These are phyloP conservation scores for Tylopilus vinaceipallidus DNA, from an alignment of 768 basidiomycete species.

Conservation along the genomic window DNA sequence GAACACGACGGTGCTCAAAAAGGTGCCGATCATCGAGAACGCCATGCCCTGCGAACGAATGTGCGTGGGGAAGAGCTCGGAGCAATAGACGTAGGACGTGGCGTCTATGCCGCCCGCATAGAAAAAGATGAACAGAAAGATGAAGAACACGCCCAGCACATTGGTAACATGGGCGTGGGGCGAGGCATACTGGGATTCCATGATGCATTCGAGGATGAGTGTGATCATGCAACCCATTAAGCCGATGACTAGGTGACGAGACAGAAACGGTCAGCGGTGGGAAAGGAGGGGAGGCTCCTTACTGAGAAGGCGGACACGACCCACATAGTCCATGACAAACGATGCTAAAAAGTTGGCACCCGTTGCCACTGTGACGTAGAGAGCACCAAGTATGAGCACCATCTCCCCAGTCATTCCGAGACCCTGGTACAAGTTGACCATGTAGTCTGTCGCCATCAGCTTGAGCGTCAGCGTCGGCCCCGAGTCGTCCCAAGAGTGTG, in stretches of 20 bases:
- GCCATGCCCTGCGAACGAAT: background rate
- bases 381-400: background rate
- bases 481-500: too few species aligned
- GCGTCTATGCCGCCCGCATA: background rate
- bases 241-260: background rate
- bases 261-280: background rate
- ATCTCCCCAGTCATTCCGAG: background rate
- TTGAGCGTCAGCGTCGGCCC: background rate
- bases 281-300: background rate
- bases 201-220: background rate
- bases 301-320: background rate
- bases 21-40: slow-evolving; percentile 2
- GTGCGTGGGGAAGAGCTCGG: slow-evolving; percentile 1
- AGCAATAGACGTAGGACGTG: slow-evolving; percentile 1
- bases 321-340: slow-evolving; percentile 1
- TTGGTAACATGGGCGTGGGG: background rate
- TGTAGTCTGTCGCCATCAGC: background rate
- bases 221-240: background rate
- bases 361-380: background rate
- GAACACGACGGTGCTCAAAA: background rate
- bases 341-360: background rate
- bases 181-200: background rate
- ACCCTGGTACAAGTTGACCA: background rate
- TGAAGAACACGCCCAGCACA: background rate
- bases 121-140: background rate